phyloP scores from a whole-genome alignment of 2,329 filamentous ascomycete genomes.

The Paradendryphiella salina region DNA sequence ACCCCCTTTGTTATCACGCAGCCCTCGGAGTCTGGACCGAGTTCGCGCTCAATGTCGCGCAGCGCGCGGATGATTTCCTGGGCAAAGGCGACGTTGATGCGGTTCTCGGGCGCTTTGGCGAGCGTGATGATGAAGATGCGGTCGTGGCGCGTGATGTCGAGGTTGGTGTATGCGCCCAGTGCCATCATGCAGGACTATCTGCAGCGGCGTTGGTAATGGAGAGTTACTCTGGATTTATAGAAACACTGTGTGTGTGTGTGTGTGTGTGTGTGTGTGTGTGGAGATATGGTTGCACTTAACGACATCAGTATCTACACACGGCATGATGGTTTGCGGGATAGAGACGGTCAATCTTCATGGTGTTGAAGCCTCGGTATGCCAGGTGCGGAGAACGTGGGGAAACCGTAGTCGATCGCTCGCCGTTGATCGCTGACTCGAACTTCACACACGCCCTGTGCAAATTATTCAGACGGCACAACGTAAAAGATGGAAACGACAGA shows the following conservation, averaged over 20 bases:
- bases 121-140: conserved; percentile 59
- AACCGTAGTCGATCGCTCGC: background rate
- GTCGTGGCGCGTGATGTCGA: conserved; percentile 53
- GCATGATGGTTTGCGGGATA: background rate
- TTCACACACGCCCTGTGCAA: background rate
- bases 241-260: background rate
- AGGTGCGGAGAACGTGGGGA: conserved; percentile 31
- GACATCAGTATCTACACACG: background rate
- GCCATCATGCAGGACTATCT: conserved; percentile 20
- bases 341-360: background rate
- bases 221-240: background rate
- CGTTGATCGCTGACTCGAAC: background rate
- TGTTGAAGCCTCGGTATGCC: conserved; percentile 23
- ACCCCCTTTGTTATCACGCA: conserved; percentile 58
- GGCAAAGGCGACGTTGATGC: conserved; percentile 55
- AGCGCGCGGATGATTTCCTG: conserved; percentile 59
- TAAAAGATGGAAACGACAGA: background rate
- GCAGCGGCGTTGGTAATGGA: background rate
- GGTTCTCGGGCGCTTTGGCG: conserved; percentile 59
- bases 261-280: background rate
- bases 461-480: background rate
- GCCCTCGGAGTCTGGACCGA: conserved; percentile 55
- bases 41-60: conserved; percentile 51
- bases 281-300: background rate
- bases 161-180: conserved; percentile 46